Conservation (phyloP, 2,329 filamentous ascomycete species). For the Venturiaceae sp. region DNA sequence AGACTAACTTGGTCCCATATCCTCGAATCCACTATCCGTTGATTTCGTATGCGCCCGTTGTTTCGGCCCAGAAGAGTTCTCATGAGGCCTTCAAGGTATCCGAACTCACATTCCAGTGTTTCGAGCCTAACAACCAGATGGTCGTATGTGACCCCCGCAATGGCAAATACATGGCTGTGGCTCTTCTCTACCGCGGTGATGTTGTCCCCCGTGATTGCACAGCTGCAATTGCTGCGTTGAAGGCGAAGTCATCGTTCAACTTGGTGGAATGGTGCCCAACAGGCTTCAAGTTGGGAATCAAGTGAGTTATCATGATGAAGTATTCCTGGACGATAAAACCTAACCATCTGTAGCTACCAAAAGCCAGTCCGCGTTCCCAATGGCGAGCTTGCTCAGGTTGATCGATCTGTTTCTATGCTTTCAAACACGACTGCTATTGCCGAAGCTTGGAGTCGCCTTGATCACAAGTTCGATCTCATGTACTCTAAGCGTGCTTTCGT, state of each 20-base stretch:
- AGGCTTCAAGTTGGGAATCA: constrained; percentile 65
- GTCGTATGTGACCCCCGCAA: constrained; percentile 65
- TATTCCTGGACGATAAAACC: neutral
- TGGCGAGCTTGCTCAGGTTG: constrained; percentile 51
- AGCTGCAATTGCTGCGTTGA: constrained; percentile 55
- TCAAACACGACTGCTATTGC: constrained; percentile 68
- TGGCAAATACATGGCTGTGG: constrained; percentile 69
- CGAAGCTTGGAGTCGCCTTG: constrained; percentile 62
- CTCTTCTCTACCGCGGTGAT: constrained; percentile 62
- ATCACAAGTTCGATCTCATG: constrained; percentile 71
- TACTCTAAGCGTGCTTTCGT: constrained; percentile 70
- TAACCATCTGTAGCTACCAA: constrained; percentile 3
- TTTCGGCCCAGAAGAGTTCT: constrained; percentile 64
- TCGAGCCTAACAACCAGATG: constrained; percentile 73
- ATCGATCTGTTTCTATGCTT: constrained; percentile 59
- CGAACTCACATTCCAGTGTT: constrained; percentile 67
- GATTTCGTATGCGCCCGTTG: constrained; percentile 63
- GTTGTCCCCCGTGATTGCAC: constrained; percentile 62
- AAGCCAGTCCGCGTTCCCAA: constrained; percentile 50
- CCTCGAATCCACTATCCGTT: constrained; percentile 66
- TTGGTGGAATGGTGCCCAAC: constrained; percentile 68
- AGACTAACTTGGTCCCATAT: constrained; percentile 66
- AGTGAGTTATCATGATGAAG: constrained; percentile 16
- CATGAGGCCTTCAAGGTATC: constrained; percentile 84
- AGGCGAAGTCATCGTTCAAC: constrained; percentile 64